Base-by-base conservation (phyloP, 2,329 filamentous ascomycete genomes). In the Fusarium subglutinans region DNA sequence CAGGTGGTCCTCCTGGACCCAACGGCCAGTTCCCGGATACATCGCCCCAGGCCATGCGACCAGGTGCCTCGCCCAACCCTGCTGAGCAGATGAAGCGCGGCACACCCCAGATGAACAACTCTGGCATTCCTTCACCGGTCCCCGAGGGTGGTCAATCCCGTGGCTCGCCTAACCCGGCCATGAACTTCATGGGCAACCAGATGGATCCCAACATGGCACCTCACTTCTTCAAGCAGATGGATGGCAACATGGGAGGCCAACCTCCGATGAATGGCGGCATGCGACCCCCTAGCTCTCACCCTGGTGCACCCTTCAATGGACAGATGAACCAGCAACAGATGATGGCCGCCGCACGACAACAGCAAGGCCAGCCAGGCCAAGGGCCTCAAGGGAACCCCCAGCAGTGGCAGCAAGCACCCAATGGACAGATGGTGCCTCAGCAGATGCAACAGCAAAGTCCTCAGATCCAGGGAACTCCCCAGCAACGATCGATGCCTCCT, bases 41-140 rank as follows among this genome's bases (percentile, higher is more conserved):
- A 73, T 94, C 91, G 57, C 93, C 90, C 41, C 91, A 92, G 78
- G 91, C 88, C 51, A 90, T 87, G 72, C 89, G 92, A 79, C 87
- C 88, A 68, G 92, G 91, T 40, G 91, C 92, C 33, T 95, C 93
- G 17, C 93, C 93, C 41, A 95, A 94, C 79, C 92, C 93, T 28
- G 86, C 88, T 50, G 93, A 95, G 70, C 92, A 93, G 82, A 94
- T 94, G 88, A 94, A 94, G 86, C 91, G 93, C 57, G 90, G 90
- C 56, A 93, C 92, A 33, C 92, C 92, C 33, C 92, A 94, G 81
- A 91, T 94, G 87, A 89, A 89, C 77, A 89, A 89, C 66, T 88
- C 88, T 43, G 90, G 88, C 63, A 90, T 94, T 73, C 91, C 92
- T 30, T 94, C 91, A 30, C 93, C 91, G 13, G 86, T 93, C 70